Conservation (phyloP, 495 filamentous ascomycete species). For the Amorphotheca resinae region DNA sequence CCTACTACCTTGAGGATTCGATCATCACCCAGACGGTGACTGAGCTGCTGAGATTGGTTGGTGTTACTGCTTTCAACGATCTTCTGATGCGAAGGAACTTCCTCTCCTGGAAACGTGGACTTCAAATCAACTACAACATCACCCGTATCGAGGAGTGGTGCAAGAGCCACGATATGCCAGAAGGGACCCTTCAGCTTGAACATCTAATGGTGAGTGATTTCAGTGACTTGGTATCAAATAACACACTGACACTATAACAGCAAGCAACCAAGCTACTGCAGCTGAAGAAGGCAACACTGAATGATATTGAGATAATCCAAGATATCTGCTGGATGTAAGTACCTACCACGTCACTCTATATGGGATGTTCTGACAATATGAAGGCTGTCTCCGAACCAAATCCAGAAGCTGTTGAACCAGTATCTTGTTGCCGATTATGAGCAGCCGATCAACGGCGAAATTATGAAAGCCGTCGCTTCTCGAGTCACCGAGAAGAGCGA, state of each 20-base stretch:
- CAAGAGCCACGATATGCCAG: slow-evolving; percentile 99
- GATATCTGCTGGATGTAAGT: slow-evolving; percentile 98
- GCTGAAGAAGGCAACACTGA: slow-evolving; percentile 96
- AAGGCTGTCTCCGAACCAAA: slow-evolving; percentile 89
- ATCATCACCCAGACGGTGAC: slow-evolving; percentile 94
- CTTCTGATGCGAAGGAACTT: slow-evolving; percentile 96
- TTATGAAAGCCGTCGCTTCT: slow-evolving; percentile 98
- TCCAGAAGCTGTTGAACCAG: slow-evolving; percentile 97
- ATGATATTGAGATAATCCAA: slow-evolving; percentile 99
- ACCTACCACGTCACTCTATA: slow-evolving; percentile 25
- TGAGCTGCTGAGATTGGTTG: slow-evolving; percentile 84
- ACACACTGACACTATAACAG: slow-evolving; percentile 24
- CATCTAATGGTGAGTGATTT: slow-evolving; percentile 72
- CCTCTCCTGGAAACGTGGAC: slow-evolving; percentile 96
- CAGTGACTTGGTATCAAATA: neutral
- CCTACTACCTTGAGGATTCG: slow-evolving; percentile 88
- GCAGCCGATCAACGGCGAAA: slow-evolving; percentile 98
- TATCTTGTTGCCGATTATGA: slow-evolving; percentile 99
- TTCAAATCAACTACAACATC: slow-evolving; percentile 99
- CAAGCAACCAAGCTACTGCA: slow-evolving; percentile 91
- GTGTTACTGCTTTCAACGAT: slow-evolving; percentile 98
- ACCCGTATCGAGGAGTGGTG: slow-evolving; percentile 99
- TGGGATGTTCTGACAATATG: neutral
- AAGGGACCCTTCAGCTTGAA: slow-evolving; percentile 93
- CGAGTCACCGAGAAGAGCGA: slow-evolving; percentile 98